Evolutionary conservation across 257 asterid species (phyloP).

Genomic region (Pogostemon cablin): DNA sequence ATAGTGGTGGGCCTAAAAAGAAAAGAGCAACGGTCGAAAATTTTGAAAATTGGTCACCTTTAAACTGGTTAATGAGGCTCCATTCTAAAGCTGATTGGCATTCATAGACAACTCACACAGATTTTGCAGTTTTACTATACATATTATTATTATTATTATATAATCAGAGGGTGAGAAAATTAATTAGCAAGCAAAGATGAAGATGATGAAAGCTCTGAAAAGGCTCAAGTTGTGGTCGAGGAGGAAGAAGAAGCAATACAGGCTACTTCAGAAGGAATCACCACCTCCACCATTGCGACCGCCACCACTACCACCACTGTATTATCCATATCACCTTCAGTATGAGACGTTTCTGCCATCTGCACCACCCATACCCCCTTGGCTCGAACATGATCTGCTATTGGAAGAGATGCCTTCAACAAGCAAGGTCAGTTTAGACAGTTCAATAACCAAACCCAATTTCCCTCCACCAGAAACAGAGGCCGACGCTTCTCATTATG

Average conservation of each 20-base stretch:
- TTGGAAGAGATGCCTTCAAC: constrained; percentile 34
- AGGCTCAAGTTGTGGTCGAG: constrained; percentile 74
- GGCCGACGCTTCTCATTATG: constrained; percentile 23
- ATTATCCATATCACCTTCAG: background rate
- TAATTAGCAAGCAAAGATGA: constrained; percentile 40
- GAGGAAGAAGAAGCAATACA: constrained; percentile 64
- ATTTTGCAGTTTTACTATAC: background rate
- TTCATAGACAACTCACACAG: background rate
- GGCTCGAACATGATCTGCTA: constrained; percentile 48
- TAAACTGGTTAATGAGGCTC: constrained; percentile 14
- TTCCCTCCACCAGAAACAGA: constrained; percentile 18
- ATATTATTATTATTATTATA: background rate
- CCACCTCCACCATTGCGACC: constrained; percentile 45
- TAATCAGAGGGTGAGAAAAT: background rate
- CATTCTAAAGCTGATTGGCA: background rate
- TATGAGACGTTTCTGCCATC: constrained; percentile 56
- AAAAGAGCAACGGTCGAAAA: constrained; percentile 41
- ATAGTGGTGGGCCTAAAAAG: constrained; percentile 8
- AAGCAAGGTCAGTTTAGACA: constrained; percentile 21
- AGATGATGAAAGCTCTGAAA: constrained; percentile 63
- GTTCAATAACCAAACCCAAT: constrained; percentile 24
- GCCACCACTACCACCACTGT: constrained; percentile 29
- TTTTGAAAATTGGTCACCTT: constrained; percentile 26
- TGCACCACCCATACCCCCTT: constrained; percentile 74
- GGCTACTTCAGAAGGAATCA: constrained; percentile 17